Evolutionary conservation across 768 basidiomycete species (phyloP).

Genomic region (Pleurotus platypus): DNA sequence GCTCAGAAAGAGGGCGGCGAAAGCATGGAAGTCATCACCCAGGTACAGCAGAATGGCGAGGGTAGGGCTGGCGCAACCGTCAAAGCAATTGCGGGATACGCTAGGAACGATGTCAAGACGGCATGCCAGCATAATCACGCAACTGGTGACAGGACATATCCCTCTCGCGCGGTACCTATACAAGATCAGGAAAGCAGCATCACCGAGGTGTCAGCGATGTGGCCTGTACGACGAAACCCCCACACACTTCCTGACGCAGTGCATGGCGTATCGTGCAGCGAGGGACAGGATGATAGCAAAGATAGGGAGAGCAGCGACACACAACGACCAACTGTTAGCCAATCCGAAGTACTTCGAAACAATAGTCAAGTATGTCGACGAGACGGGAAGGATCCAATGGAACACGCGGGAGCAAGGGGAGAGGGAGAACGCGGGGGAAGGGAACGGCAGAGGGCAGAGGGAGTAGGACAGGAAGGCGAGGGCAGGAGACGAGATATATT

Average conservation of each 20-base stretch:
- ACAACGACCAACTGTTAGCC: not conserved
- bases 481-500: too few relatives aligned
- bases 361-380: not conserved
- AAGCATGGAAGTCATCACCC: slow-evolving; percentile 10
- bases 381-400: not conserved
- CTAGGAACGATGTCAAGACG: not conserved
- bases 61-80: slow-evolving; percentile 12
- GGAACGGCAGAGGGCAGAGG: not conserved
- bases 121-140: slow-evolving; percentile 19
- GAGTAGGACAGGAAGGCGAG: too few relatives aligned
- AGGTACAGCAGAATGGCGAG: not conserved
- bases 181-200: slow-evolving; percentile 10
- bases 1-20: slow-evolving; percentile 4
- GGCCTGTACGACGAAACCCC: not conserved
- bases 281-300: not conserved
- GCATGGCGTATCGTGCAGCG: not conserved
- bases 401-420: not conserved
- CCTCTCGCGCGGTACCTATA: slow-evolving; percentile 27
- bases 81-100: slow-evolving; percentile 6
- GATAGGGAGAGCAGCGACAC: not conserved
- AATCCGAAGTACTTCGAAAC: not conserved
- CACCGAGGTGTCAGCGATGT: slow-evolving; percentile 17
- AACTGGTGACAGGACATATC: slow-evolving; percentile 27
- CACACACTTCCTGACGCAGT: not conserved
- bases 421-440: not conserved